phyloP scores from a whole-genome alignment of 177 flowering plant genomes.

The Tripterygium wilfordii region DNA sequence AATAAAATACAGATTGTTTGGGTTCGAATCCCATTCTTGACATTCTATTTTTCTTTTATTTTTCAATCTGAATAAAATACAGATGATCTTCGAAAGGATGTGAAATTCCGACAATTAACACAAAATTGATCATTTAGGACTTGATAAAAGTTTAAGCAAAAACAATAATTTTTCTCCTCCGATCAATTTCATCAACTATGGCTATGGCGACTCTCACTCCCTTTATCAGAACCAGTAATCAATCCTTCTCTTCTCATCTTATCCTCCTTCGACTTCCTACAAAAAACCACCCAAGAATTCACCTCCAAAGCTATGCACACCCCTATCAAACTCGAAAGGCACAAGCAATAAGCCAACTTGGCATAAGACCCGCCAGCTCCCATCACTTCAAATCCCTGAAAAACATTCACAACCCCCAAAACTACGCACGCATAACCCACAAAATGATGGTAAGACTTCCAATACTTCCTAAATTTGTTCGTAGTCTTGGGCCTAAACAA shows the following conservation, averaged over 20 bases:
- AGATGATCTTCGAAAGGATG: too few relatives aligned
- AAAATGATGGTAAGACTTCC: conserved; percentile 98
- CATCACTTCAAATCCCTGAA: conserved; percentile 88
- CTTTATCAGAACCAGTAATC: conserved; percentile 40
- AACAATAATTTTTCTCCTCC: neutral
- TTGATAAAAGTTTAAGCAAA: conserved; percentile 1
- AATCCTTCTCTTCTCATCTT: conserved; percentile 75
- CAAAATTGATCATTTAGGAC: too few relatives aligned
- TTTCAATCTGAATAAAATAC: too few relatives aligned
- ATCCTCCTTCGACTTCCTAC: conserved; percentile 83
- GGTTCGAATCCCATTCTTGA: too few relatives aligned
- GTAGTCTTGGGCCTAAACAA: conserved; percentile 81
- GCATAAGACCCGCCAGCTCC: conserved; percentile 55
- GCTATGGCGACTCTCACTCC: conserved; percentile 32
- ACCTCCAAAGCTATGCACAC: conserved; percentile 77
- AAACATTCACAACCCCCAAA: conserved; percentile 81
- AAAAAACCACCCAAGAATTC: conserved; percentile 86
- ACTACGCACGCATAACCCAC: conserved; percentile 93
- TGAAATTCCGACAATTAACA: too few relatives aligned
- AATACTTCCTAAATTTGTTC: conserved; percentile 77
- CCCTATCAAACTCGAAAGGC: conserved; percentile 62
- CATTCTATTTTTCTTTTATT: too few relatives aligned
- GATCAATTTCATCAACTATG: conserved; percentile 6
- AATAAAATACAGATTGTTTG: too few relatives aligned
- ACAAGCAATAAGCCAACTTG: conserved; percentile 62